phyloP scores from a whole-genome alignment of 257 asterid genomes.

The Salvia miltiorrhiza region DNA sequence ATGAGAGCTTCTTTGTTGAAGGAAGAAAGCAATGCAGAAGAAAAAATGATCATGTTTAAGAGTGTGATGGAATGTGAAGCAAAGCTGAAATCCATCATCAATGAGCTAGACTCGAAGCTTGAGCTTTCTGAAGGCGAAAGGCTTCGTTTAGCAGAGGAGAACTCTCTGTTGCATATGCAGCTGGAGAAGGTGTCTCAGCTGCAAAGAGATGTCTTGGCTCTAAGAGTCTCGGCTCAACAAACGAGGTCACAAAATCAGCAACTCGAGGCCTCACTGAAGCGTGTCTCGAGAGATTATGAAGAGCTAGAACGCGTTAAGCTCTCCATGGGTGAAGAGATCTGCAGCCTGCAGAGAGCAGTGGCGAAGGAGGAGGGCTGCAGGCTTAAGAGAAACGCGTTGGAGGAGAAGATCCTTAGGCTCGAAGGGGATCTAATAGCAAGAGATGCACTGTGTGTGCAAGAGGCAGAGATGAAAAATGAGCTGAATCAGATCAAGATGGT shows the following conservation, averaged over 20 bases:
- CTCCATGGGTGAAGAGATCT: slow-evolving; percentile 23
- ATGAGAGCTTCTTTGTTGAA: slow-evolving; percentile 13
- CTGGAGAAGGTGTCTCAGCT: slow-evolving; percentile 25
- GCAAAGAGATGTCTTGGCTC: slow-evolving; percentile 34
- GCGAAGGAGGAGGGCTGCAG: slow-evolving; percentile 29
- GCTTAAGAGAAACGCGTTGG: slow-evolving; percentile 29
- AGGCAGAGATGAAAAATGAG: slow-evolving; percentile 40
- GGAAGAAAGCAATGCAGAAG: slow-evolving; percentile 22
- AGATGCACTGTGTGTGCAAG: slow-evolving; percentile 28
- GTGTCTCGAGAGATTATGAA: slow-evolving; percentile 33
- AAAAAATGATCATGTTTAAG: slow-evolving; percentile 14
- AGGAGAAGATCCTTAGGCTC: slow-evolving; percentile 44
- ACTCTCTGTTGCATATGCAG: slow-evolving; percentile 21
- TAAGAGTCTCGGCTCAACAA: slow-evolving; percentile 27
- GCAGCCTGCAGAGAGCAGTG: slow-evolving; percentile 25
- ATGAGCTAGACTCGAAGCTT: slow-evolving; percentile 31
- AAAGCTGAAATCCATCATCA: slow-evolving; percentile 24
- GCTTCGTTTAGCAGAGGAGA: slow-evolving; percentile 37
- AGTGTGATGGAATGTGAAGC: slow-evolving; percentile 23
- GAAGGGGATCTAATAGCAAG: slow-evolving; percentile 47
- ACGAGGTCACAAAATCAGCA: slow-evolving; percentile 24
- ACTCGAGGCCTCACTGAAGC: slow-evolving; percentile 30
- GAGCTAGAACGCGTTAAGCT: slow-evolving; percentile 23
- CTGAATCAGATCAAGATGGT: slow-evolving; percentile 26
- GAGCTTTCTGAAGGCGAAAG: slow-evolving; percentile 28